Percentiles rank a stretch among this genome's conserved stretches.
Conservation (phyloP, 805 yeast genomes). For the Candida sanyiensis region DNA sequence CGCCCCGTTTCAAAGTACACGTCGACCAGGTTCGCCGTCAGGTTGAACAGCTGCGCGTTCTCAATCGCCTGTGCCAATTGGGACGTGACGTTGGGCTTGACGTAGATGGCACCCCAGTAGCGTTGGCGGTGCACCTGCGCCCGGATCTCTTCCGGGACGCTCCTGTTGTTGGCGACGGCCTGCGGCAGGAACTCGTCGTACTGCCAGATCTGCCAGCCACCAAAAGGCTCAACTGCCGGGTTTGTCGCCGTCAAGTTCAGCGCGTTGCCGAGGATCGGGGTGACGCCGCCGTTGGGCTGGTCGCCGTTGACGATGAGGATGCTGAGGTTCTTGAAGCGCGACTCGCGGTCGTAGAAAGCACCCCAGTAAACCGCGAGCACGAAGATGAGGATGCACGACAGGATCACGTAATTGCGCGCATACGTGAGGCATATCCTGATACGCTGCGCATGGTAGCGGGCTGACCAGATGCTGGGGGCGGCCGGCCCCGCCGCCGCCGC, state of each 20-base stretch:
- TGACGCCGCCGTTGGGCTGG: slow-evolving; percentile 10
- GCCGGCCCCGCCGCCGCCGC: too few species aligned
- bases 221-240: slow-evolving; percentile 14
- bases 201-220: slow-evolving; percentile 27
- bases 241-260: slow-evolving; percentile 1
- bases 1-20: slow-evolving; percentile 57
- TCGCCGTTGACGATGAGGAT: slow-evolving; percentile 27
- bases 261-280: slow-evolving; percentile 19
- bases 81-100: slow-evolving; percentile 41
- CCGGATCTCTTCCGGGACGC: slow-evolving; percentile 32
- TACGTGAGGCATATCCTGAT: slow-evolving; percentile 17
- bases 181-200: slow-evolving; percentile 20
- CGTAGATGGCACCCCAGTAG: slow-evolving; percentile 58
- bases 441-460: slow-evolving; percentile 9
- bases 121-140: slow-evolving; percentile 43
- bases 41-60: slow-evolving; percentile 17
- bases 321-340: slow-evolving; percentile 15
- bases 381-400: slow-evolving; percentile 23
- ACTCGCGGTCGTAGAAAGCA: slow-evolving; percentile 20
- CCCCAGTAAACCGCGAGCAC: slow-evolving; percentile 31
- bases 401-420: slow-evolving; percentile 16
- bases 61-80: slow-evolving; percentile 23
- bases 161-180: slow-evolving; percentile 17
- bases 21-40: slow-evolving; percentile 28
- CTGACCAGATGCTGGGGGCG: slow-evolving; percentile 3